These are phyloP conservation scores for Aureobasidium sp. DNA, from an alignment of 2,329 filamentous ascomycete genomes.

Conservation along the genomic window DNA sequence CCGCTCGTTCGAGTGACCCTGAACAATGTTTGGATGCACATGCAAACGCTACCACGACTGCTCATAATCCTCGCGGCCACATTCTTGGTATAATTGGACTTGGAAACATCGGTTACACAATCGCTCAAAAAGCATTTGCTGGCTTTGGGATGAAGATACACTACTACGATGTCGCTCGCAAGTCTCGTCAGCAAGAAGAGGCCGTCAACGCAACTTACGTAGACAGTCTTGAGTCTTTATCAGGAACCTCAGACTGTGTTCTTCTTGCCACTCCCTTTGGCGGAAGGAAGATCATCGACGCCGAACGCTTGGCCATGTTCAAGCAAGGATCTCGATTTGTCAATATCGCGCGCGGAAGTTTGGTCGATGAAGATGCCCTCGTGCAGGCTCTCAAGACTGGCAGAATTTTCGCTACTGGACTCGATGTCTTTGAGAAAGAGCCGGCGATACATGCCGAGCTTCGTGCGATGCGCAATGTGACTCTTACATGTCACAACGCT, in stretches of 20 bases:
- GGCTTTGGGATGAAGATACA: constrained; percentile 60
- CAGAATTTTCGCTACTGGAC: constrained; percentile 42
- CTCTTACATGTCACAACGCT: constrained; percentile 29
- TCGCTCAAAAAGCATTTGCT: constrained; percentile 49
- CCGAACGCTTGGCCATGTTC: constrained; percentile 40
- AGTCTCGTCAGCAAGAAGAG: constrained; percentile 36
- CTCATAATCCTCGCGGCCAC: constrained; percentile 54
- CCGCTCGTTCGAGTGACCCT: constrained; percentile 40
- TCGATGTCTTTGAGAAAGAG: constrained; percentile 53
- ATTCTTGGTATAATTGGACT: constrained; percentile 60
- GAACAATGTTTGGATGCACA: constrained; percentile 51
- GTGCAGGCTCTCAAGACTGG: constrained; percentile 49
- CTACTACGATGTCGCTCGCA: constrained; percentile 52
- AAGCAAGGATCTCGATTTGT: constrained; percentile 51
- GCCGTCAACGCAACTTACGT: constrained; percentile 47
- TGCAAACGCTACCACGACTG: constrained; percentile 46
- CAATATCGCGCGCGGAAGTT: constrained; percentile 55
- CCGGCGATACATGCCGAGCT: constrained; percentile 42
- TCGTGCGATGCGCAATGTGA: constrained; percentile 32
- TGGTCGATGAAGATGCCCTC: constrained; percentile 58
- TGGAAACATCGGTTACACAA: constrained; percentile 43
- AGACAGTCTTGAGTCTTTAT: constrained; percentile 40
- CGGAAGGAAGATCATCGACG: constrained; percentile 40
- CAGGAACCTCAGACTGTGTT: constrained; percentile 49
- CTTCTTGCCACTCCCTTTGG: constrained; percentile 53